phyloP scores from a whole-genome alignment of 495 filamentous ascomycete species.

The Tricharina praecox region DNA sequence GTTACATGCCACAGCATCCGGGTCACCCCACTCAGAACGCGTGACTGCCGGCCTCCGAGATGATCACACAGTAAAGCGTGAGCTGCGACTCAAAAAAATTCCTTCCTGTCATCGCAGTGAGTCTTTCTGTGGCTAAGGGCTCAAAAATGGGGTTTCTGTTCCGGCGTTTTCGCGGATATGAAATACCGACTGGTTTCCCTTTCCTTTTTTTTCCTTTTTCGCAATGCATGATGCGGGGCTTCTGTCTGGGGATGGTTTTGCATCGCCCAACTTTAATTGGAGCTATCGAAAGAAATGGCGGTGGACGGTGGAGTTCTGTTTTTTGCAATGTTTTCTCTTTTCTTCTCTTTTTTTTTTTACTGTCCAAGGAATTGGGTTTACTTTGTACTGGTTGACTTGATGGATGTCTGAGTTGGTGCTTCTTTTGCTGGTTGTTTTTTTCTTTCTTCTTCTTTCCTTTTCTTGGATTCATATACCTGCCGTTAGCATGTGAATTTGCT shows the following conservation, averaged over 20 bases:
- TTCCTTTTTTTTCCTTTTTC: not conserved
- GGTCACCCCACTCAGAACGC: conserved; percentile 24
- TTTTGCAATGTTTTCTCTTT: not conserved
- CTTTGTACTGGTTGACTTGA: not conserved
- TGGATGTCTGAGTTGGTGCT: not conserved
- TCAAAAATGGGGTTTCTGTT: not conserved
- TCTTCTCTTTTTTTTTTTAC: not conserved
- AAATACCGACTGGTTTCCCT: not conserved
- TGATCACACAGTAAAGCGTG: not conserved
- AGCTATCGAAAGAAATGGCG: not conserved
- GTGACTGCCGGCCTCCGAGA: conserved; percentile 6
- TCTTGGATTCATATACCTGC: too few relatives aligned
- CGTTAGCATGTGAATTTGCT: too few relatives aligned
- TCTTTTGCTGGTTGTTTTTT: not conserved
- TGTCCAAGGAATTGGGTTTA: not conserved
- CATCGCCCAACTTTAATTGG: not conserved
- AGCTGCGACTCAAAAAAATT: not conserved
- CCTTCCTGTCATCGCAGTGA: not conserved
- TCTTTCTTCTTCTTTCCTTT: not conserved
- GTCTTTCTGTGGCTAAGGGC: not conserved
- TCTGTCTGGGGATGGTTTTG: not conserved
- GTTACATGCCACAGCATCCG: conserved; percentile 24
- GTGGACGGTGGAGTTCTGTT: not conserved
- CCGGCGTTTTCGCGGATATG: not conserved
- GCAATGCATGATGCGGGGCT: not conserved